Evolutionary conservation across 768 basidiomycete species (phyloP), one percentile per base, ranked within the genome.

Genomic region (Amanita phalloides): DNA sequence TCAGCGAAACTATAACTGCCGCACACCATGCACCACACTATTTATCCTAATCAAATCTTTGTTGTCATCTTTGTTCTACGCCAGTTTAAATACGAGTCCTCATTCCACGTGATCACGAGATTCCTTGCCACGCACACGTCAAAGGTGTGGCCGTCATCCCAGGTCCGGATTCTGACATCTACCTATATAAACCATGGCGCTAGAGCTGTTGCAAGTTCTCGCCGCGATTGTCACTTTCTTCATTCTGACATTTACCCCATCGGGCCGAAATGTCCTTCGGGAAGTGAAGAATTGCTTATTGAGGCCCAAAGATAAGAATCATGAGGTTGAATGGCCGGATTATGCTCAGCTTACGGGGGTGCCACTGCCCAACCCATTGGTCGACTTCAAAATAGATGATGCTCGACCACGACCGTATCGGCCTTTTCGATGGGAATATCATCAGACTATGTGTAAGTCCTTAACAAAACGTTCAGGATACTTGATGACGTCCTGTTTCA

Each of bases 381-480:
- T 54, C 21, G 55, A 69, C 23, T 79, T 80, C 48, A 61, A 77
- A 47, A 60, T 79, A 28, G 62, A 66, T 45, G 64, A 55, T 3
- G 68, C 76, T 7, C 70, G 64, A 51, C 64, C 78, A 3, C 67
- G 77, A 45, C 78, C 78, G 11, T 79, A 79, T 60, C 68, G 78
- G 23, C 78, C 78, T 0, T 76, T 79, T 56, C 68, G 76, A 55
- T 79, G 77, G 76, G 64, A 64, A 44, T 79, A 77, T 51, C 70
- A 77, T 55, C 78, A 79, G 56, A 77, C 64, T n/a, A 78, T 78
- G 77, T 68, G 76, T 77, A 59, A 33, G 69, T 57, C n/a, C n/a
- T 35, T 6, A 14, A 8, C n/a, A 25, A 26, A 20, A 11, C 32
- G 33, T 11, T 10, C 11, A 13, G 5, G n/a, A 51, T 3, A n/a